A percentile compares a stretch with the other conserved stretches of the same genome.
phyloP scores from a whole-genome alignment of 2,329 filamentous ascomycete species.

The Septoria petroselini region DNA sequence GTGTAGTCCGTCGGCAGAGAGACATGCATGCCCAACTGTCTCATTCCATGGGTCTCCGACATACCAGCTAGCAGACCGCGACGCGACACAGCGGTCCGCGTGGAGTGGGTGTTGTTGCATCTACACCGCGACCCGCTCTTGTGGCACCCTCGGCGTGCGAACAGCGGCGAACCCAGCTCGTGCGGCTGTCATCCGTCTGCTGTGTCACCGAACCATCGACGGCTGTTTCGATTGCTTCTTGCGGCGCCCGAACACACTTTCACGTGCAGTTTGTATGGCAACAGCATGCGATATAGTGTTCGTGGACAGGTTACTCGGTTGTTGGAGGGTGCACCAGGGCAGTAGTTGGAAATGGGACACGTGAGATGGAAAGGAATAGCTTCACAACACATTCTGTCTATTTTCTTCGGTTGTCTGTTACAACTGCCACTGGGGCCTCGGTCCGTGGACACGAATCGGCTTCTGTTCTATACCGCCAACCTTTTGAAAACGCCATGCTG shows the following conservation, averaged over 20 bases:
- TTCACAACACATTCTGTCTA: too few relatives aligned
- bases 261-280: background rate
- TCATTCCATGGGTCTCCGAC: background rate
- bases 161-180: conserved; percentile 10
- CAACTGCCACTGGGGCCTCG: too few relatives aligned
- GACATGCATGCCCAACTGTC: too few relatives aligned
- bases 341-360: too few relatives aligned
- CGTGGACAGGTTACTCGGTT: too few relatives aligned
- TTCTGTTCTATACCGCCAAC: background rate
- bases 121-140: conserved; percentile 13
- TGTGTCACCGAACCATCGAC: conserved; percentile 16
- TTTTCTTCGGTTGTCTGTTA: too few relatives aligned
- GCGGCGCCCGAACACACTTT: too few relatives aligned
- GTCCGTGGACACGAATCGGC: too few relatives aligned
- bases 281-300: background rate
- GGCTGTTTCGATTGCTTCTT: background rate
- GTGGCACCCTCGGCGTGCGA: conserved; percentile 11
- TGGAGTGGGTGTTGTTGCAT: background rate
- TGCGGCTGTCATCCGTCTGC: conserved; percentile 14
- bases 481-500: conserved; percentile 8
- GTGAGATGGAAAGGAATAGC: background rate
- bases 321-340: too few relatives aligned
- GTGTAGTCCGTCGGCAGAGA: too few relatives aligned
- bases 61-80: background rate
- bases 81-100: background rate